Evolutionary conservation across 768 basidiomycete species (phyloP).

Genomic region (Dendrothele bispora): DNA sequence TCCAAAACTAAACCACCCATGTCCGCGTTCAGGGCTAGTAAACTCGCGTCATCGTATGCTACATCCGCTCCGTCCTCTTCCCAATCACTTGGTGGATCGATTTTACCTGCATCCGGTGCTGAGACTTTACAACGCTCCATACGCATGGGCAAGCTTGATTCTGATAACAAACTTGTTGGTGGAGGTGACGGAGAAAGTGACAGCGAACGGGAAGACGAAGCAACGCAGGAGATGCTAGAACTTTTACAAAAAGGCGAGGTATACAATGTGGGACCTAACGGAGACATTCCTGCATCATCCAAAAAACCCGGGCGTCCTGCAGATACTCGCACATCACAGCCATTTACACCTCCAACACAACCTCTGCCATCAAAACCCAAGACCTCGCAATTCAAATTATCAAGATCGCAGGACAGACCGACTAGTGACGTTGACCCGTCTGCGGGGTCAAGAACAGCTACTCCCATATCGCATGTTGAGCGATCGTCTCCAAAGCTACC

Average conservation of each 20-base stretch:
- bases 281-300: neutral
- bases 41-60: constrained; percentile 44
- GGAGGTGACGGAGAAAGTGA: constrained; percentile 52
- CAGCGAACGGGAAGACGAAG: constrained; percentile 50
- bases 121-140: constrained; percentile 53
- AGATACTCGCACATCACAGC: constrained; percentile 21
- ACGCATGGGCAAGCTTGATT: constrained; percentile 56
- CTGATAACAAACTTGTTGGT: constrained; percentile 47
- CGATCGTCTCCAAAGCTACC: constrained; percentile 37
- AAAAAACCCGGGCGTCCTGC: constrained; percentile 30
- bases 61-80: constrained; percentile 36
- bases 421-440: constrained; percentile 2
- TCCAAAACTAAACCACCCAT: constrained; percentile 46
- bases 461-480: constrained; percentile 24
- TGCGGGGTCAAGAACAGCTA: constrained; percentile 18
- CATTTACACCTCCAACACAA: constrained; percentile 9
- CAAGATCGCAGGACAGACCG: constrained; percentile 32
- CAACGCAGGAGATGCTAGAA: constrained; percentile 49
- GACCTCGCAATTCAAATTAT: constrained; percentile 51
- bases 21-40: constrained; percentile 67
- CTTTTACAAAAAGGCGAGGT: constrained; percentile 51
- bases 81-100: constrained; percentile 40
- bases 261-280: constrained; percentile 52
- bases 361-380: constrained; percentile 36
- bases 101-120: constrained; percentile 42